phyloP scores from a whole-genome alignment of 352 stramenopile species.

The Globisporangium acanthophoron region DNA sequence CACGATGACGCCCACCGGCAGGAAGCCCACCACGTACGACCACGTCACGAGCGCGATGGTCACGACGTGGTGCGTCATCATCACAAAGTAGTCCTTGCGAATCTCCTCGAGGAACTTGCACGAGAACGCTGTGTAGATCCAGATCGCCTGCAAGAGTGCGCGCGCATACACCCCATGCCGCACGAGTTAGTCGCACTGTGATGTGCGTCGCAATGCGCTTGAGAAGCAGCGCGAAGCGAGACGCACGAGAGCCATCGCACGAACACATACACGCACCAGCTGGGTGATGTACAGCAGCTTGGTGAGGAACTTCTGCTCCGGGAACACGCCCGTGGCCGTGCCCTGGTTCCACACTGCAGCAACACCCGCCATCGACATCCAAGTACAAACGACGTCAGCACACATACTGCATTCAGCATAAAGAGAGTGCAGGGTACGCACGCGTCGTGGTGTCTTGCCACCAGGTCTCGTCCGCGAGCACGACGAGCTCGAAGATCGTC shows the following conservation, averaged over 20 bases:
- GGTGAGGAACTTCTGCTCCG: constrained; percentile 72
- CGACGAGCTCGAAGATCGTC: constrained; percentile 78
- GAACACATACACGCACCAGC: constrained; percentile 34
- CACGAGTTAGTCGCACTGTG: background rate
- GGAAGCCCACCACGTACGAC: constrained; percentile 77
- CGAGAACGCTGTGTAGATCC: constrained; percentile 87
- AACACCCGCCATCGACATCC: background rate
- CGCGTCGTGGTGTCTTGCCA: constrained; percentile 81
- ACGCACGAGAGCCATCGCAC: background rate
- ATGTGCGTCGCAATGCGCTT: too few relatives aligned
- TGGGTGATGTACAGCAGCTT: constrained; percentile 84
- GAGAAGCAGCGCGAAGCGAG: background rate
- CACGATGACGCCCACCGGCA: constrained; percentile 80
- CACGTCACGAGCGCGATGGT: constrained; percentile 84
- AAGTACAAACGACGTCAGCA: background rate
- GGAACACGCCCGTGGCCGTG: constrained; percentile 64
- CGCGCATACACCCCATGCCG: background rate
- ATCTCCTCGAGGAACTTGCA: constrained; percentile 88
- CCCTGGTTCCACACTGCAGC: constrained; percentile 74
- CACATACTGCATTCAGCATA: background rate
- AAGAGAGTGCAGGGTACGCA: constrained; percentile 20
- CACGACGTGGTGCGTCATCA: constrained; percentile 88
- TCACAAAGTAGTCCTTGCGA: constrained; percentile 86
- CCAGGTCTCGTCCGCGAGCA: constrained; percentile 79
- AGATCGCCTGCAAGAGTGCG: constrained; percentile 54